phyloP scores from a whole-genome alignment of 805 yeast genomes.

The Wickerhamomyces chaumierensis region DNA sequence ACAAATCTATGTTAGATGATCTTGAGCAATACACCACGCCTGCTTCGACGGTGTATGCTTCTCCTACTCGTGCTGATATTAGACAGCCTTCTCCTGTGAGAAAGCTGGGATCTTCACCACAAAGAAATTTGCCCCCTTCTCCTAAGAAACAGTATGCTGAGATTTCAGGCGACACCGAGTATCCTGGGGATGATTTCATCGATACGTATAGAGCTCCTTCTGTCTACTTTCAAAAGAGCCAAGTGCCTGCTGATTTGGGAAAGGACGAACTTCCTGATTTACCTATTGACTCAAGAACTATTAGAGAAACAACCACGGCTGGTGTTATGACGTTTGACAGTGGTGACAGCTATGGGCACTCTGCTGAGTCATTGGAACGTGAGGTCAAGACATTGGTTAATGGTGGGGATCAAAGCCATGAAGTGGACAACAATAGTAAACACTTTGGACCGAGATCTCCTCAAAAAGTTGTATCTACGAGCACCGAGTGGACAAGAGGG shows the following conservation, averaged over 20 bases:
- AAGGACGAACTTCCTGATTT: background rate
- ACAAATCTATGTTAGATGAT: constrained; percentile 6
- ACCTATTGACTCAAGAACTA: background rate
- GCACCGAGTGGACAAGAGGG: too few relatives aligned
- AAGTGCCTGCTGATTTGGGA: background rate
- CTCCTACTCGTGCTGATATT: background rate
- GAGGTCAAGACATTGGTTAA: too few relatives aligned
- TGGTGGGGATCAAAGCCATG: too few relatives aligned
- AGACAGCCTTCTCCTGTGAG: background rate
- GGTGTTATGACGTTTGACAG: background rate
- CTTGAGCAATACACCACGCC: constrained; percentile 1
- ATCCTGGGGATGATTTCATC: constrained; percentile 16
- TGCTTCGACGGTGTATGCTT: background rate
- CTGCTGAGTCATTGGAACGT: too few relatives aligned
- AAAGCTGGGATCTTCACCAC: background rate
- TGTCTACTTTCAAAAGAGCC: background rate
- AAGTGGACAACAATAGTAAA: too few relatives aligned
- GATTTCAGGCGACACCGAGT: background rate
- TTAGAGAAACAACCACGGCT: background rate
- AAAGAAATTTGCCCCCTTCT: background rate
- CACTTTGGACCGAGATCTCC: too few relatives aligned
- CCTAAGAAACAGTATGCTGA: background rate
- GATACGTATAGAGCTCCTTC: constrained; percentile 13
- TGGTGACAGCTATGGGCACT: too few relatives aligned
- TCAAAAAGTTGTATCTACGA: too few relatives aligned